Conservation (phyloP, 106 monocot species). For the Gastrodia elata region DNA sequence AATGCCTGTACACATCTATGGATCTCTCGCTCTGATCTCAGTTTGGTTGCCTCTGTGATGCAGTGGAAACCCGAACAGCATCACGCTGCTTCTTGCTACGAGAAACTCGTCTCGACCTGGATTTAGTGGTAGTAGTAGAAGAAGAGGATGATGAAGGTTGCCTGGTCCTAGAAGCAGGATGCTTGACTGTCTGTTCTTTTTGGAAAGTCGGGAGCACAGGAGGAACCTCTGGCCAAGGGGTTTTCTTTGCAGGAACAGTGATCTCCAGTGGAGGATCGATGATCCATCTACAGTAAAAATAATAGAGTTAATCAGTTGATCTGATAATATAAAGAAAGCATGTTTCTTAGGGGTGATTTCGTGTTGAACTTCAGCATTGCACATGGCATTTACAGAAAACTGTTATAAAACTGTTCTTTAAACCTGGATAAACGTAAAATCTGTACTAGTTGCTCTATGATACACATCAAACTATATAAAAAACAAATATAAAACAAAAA, state of each 20-base stretch:
- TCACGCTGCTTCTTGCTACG: conserved; percentile 48
- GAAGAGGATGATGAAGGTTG: conserved; percentile 14
- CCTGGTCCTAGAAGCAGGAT: background rate
- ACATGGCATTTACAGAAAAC: too few relatives aligned
- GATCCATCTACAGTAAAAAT: conserved; percentile 78
- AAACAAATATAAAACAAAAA: too few relatives aligned
- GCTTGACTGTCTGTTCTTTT: conserved; percentile 21
- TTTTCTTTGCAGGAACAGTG: conserved; percentile 57
- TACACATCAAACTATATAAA: too few relatives aligned
- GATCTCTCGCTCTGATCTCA: conserved; percentile 2
- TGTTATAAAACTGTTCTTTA: too few relatives aligned
- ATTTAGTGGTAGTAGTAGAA: too few relatives aligned
- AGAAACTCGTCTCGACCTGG: conserved; percentile 42
- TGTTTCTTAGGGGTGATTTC: too few relatives aligned
- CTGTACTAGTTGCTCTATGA: too few relatives aligned
- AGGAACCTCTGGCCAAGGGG: conserved; percentile 65
- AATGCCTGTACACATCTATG: conserved; percentile 4
- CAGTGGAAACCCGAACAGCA: conserved; percentile 3
- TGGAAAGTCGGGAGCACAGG: conserved; percentile 16
- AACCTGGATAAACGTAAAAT: too few relatives aligned
- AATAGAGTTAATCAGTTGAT: too few relatives aligned
- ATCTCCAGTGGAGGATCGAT: conserved; percentile 68
- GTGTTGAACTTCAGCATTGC: too few relatives aligned
- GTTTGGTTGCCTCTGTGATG: conserved; percentile 19
- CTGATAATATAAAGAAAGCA: too few relatives aligned